These are phyloP conservation scores for Penicillium herquei DNA, from an alignment of 495 filamentous ascomycete species.

Conservation along the genomic window DNA sequence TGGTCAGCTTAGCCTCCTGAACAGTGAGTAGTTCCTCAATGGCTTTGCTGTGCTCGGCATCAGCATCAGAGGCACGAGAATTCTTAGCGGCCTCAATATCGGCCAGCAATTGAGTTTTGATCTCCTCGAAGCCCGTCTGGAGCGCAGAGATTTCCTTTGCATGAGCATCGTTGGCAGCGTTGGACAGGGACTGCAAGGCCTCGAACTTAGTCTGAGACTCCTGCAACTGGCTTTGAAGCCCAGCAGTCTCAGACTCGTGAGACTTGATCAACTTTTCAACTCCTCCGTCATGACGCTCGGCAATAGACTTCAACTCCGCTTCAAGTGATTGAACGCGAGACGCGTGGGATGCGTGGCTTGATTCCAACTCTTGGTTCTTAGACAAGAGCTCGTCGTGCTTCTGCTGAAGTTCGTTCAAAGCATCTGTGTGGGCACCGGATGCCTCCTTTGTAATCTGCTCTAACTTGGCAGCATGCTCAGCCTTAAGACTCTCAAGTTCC, in stretches of 20 bases:
- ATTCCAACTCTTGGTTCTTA: conserved; percentile 34
- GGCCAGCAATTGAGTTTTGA: conserved; percentile 30
- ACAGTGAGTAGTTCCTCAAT: conserved; percentile 47
- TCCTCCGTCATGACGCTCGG: conserved; percentile 33
- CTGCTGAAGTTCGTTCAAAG: conserved; percentile 36
- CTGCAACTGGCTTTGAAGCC: conserved; percentile 35
- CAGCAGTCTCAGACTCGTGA: conserved; percentile 32
- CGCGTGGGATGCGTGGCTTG: conserved; percentile 33
- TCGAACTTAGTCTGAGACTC: conserved; percentile 33
- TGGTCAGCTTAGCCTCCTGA: conserved; percentile 41
- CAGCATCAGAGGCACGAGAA: conserved; percentile 37
- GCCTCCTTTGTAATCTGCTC: conserved; percentile 27
- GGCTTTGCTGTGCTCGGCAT: conserved; percentile 42
- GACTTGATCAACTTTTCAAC: conserved; percentile 32
- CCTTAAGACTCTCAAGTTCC: conserved; percentile 30
- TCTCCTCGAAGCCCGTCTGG: conserved; percentile 35
- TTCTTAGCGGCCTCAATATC: conserved; percentile 32
- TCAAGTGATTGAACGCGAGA: conserved; percentile 37
- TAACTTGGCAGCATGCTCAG: conserved; percentile 32
- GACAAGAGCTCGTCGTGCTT: conserved; percentile 40
- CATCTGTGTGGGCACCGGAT: conserved; percentile 31
- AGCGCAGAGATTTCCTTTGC: conserved; percentile 30
- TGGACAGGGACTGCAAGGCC: conserved; percentile 24
- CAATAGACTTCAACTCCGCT: conserved; percentile 30
- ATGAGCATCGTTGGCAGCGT: conserved; percentile 28